Evolutionary conservation across 768 basidiomycete species (phyloP).

Genomic region (Trametes cubensis): DNA sequence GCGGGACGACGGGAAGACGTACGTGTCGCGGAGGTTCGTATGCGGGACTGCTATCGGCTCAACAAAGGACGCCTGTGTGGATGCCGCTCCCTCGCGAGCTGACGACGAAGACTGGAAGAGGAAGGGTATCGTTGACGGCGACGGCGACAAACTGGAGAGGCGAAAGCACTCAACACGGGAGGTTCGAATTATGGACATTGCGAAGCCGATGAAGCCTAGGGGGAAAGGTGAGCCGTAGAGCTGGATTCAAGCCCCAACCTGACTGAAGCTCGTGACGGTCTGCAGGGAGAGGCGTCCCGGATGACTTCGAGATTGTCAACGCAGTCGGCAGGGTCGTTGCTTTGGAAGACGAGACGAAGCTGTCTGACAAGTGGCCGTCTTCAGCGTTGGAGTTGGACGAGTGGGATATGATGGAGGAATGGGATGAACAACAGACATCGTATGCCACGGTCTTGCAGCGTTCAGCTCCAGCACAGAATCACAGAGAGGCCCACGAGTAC

Average conservation of each 20-base stretch:
- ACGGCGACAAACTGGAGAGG: background rate
- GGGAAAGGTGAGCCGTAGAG: background rate
- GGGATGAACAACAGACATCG: background rate
- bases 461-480: no score
- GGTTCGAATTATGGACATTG: conserved; percentile 20
- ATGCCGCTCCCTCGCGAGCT: background rate
- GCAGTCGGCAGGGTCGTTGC: conserved; percentile 9
- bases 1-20: conserved; percentile 5
- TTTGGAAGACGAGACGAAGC: background rate
- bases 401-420: conserved; percentile 2
- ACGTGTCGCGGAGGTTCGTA: conserved; percentile 4
- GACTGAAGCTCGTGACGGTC: background rate
- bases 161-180: background rate
- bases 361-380: background rate
- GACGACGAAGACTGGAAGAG: background rate
- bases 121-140: background rate
- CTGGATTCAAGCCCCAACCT: background rate
- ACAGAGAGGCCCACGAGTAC: no score
- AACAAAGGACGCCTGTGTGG: background rate
- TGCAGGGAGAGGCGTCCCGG: background rate
- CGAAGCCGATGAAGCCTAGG: conserved; percentile 18
- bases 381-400: background rate
- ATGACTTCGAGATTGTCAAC: conserved; percentile 4
- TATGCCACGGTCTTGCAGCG: conserved; percentile 4
- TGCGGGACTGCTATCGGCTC: background rate